Evolutionary conservation across 371 early-diverging fungal genomes (phyloP).

Genomic region (Umbelopsis sp.): DNA sequence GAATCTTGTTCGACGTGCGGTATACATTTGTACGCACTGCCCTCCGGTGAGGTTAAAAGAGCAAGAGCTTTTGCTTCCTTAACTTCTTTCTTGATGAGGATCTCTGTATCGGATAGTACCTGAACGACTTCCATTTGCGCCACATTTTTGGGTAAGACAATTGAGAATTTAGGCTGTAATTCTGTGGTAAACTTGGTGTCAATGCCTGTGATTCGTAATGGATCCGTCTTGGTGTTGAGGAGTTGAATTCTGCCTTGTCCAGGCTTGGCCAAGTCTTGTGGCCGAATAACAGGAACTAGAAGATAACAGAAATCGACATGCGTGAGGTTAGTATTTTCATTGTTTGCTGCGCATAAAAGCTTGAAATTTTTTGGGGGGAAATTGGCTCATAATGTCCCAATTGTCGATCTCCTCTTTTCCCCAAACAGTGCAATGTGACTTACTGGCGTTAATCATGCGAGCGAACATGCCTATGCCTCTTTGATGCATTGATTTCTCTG

Average conservation of each 20-base stretch:
- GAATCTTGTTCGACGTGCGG: constrained; percentile 90
- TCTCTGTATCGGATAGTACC: constrained; percentile 79
- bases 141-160: constrained; percentile 58
- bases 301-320: neutral
- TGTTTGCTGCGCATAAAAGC: neutral
- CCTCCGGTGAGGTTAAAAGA: constrained; percentile 58
- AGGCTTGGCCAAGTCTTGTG: constrained; percentile 77
- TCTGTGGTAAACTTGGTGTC: constrained; percentile 71
- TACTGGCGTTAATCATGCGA: constrained; percentile 72
- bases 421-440: constrained; percentile 22
- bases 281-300: constrained; percentile 83
- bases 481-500: constrained; percentile 88
- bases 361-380: neutral
- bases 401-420: neutral
- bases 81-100: constrained; percentile 63
- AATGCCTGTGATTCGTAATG: constrained; percentile 63
- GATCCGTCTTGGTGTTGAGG: constrained; percentile 62
- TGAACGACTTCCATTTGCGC: constrained; percentile 67
- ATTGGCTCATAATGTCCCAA: neutral
- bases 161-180: constrained; percentile 58
- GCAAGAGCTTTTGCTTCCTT: constrained; percentile 69
- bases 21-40: constrained; percentile 73
- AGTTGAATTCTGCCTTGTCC: constrained; percentile 72
- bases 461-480: constrained; percentile 83
- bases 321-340: constrained; percentile 10